Base-by-base conservation (phyloP, 768 basidiomycete genomes). In the Lactarius tabidus region DNA sequence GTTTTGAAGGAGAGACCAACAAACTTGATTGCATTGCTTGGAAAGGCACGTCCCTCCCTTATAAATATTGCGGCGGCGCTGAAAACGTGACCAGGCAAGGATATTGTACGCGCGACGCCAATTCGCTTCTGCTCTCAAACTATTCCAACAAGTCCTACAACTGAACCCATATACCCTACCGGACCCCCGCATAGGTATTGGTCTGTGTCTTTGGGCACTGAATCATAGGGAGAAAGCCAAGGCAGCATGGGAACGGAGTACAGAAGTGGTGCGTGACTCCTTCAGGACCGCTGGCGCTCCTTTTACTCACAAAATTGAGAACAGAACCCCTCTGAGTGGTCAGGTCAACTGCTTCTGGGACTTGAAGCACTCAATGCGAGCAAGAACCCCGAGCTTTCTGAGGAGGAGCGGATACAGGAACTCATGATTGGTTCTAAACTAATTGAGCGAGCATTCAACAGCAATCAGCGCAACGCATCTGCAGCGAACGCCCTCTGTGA, bases 181-280 rank as follows among this genome's bases (percentile, higher is more conserved):
- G 0, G 96, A 99, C 75, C 96, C 97, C 38, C 85, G 97, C 8
- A 90, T 98, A 63, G 97, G 97, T 20, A 93, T 98, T 45, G 97
- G 97, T 10, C 78, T 99, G 6, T 98, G 96, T 75, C 79, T 94
- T 26, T 98, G 93, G 93, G 85, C 90, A 5, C 79, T 97, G 77
- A 90, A 90, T 64, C 85, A 96, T 70, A 89, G 88, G 66, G 80
- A 82, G 2, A 89, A 88, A 69, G 97, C 96, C 0, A 88, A 86
- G 69, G 83, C 83, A 28, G 96, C 96, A 0, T 99, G 97, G 96
- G 84, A 94, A 71, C 82, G 95, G 38, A 91, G 91, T 69, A 73
- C 93, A 60, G 91, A 91, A 76, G 85, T 94, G 68, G 94, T 92
- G 66, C 62, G 91, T 62, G 28, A 14, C 15, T 65, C 31, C 39